Conservation (phyloP, 1,284 basidiomycete genomes). For the Boletus sp. region DNA sequence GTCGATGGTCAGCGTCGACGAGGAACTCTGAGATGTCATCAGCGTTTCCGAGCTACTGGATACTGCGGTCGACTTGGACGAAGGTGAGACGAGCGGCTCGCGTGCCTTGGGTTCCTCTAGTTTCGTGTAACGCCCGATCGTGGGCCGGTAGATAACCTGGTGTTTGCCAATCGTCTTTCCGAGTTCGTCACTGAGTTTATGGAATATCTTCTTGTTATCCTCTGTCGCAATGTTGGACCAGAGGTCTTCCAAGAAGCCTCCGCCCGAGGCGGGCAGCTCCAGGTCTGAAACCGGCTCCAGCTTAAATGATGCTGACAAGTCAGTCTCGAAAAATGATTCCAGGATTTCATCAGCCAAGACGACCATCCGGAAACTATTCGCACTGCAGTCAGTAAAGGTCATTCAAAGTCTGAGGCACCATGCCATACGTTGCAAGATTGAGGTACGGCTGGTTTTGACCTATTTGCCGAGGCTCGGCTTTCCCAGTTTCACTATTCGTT, state of each 20-base stretch:
- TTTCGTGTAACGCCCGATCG: conserved; percentile 80
- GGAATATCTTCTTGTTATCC: conserved; percentile 81
- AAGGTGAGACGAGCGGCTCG: conserved; percentile 76
- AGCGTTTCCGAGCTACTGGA: conserved; percentile 23
- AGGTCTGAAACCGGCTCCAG: conserved; percentile 70
- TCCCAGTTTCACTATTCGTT: conserved; percentile 39
- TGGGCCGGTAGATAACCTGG: conserved; percentile 75
- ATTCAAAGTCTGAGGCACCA: background rate
- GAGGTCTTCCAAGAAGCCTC: conserved; percentile 75
- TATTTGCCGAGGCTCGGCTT: conserved; percentile 44
- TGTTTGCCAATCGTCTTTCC: conserved; percentile 92
- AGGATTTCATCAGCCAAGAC: conserved; percentile 92
- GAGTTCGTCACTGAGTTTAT: conserved; percentile 87
- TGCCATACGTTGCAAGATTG: conserved; percentile 71
- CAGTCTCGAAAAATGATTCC: conserved; percentile 91
- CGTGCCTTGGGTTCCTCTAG: conserved; percentile 84
- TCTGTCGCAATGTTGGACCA: conserved; percentile 87
- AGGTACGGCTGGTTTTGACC: conserved; percentile 83
- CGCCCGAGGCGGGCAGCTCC: conserved; percentile 54
- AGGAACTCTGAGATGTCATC: conserved; percentile 32
- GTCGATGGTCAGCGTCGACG: conserved; percentile 41
- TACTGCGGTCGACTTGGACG: conserved; percentile 47
- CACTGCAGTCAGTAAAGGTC: conserved; percentile 10
- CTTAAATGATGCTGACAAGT: conserved; percentile 83
- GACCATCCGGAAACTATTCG: conserved; percentile 89